These are phyloP conservation scores for Myriosclerotinia scirpicola DNA, from an alignment of 2,329 filamentous ascomycete genomes.

Conservation along the genomic window DNA sequence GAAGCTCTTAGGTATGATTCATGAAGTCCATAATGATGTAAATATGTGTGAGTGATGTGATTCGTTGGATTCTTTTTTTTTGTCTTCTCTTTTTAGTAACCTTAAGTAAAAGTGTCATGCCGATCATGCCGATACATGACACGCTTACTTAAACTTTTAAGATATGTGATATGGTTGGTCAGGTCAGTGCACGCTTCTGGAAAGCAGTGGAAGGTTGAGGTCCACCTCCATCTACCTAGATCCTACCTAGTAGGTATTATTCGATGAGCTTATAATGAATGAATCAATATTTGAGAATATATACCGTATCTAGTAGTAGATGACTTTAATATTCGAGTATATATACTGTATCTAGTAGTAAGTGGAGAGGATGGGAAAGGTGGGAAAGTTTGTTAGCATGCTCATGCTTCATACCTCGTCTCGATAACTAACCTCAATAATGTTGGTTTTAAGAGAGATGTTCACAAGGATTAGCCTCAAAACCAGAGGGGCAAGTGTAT, in stretches of 20 bases:
- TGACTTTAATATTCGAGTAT: too few relatives aligned
- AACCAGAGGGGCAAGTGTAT: neutral
- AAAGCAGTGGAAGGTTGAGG: neutral
- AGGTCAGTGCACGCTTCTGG: neutral
- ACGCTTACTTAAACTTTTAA: too few relatives aligned
- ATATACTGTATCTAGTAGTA: too few relatives aligned
- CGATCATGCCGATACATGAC: neutral
- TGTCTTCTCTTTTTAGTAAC: neutral
- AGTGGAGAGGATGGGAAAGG: too few relatives aligned
- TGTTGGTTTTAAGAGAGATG: neutral
- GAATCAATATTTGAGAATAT: too few relatives aligned
- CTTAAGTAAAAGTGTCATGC: neutral
- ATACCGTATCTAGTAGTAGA: too few relatives aligned
- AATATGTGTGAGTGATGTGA: conserved; percentile 4
- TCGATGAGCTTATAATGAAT: too few relatives aligned
- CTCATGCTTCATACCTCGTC: neutral
- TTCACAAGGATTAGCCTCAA: neutral
- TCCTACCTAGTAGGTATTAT: too few relatives aligned
- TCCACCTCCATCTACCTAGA: too few relatives aligned
- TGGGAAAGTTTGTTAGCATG: too few relatives aligned
- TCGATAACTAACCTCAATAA: neutral
- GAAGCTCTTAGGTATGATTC: too few relatives aligned
- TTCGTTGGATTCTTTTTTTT: neutral
- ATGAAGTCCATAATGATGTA: too few relatives aligned
- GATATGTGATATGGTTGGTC: conserved; percentile 2